Base-by-base conservation (phyloP, 768 basidiomycete genomes). In the Psilocybe subaeruginosa region DNA sequence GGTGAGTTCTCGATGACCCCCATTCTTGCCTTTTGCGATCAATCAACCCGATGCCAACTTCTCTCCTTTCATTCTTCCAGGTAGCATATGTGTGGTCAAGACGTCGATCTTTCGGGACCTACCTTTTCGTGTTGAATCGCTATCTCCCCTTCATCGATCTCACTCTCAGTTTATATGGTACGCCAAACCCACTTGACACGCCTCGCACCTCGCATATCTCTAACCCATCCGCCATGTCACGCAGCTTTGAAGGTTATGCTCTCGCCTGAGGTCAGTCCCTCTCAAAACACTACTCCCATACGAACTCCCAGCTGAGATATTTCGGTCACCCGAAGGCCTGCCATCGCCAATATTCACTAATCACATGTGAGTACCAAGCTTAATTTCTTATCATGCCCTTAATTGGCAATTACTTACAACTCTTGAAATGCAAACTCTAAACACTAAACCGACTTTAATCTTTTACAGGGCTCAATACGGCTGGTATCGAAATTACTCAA, bases 61-160 rank as follows among this genome's bases (percentile, higher is more conserved):
- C 14, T 53, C 35, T 16, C 16, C n/a, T 8, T 48, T 29, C 17
- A 8, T n/a, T 30, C n/a, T 23, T n/a, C 16, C 35, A 69, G 68
- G 56, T 69, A 9, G 62, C 56, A 23, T 63, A 64, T 49, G 61
- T 69, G 5, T 67, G 68, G 68, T 64, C 54, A 47, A 35, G 64
- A 52, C 62, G 59, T 5, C 60, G 56, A 54, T 50, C 62, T 16
- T 31, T 65, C 29, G 67, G 62, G 17, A 61, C 57, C 27, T 58
- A 60, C 45, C 60, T 68, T n/a, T 68, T 65, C 43, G 17, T 57
- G 17, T 7, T 65, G 9, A 68, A 68, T 33, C 67, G 67, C n/a
- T 68, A 69, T 55, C 59, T 63, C 17, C 68, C 64, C n/a, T 67
- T 62, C 58, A 54, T 63, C 37, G 66, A 67, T 54, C 17, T 58